Evolutionary conservation across 495 filamentous ascomycete species (phyloP), one percentile per base, ranked within the genome.

Genomic region (Annulohypoxylon nitens): DNA sequence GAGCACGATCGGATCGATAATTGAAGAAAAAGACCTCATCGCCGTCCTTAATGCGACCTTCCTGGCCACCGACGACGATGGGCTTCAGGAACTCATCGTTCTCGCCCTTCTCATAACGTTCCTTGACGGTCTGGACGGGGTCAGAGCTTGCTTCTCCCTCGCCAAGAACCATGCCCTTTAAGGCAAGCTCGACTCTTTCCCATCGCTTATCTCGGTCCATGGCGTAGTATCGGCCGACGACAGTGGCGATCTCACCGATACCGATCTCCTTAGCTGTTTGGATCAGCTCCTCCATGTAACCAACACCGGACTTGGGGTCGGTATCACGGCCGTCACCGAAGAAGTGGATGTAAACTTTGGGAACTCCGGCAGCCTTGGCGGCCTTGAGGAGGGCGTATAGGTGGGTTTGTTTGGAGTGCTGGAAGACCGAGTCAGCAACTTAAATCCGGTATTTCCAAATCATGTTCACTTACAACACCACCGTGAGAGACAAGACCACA

Each of bases 161-260:
- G 47, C 97, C 96, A 5, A 86, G 81, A 18, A 97, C 83, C 77
- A 99, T 80, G 69, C 93, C 95, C 82, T 95, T 94, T 80, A 99
- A 79, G 64, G 92, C 97, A 76, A 97, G 74, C 85, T 97, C 92
- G 66, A 97, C 88, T 76, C 96, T 88, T 78, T 99, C 95, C 96
- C 96, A 99, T 80, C 96, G 89, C 92, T 98, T 99, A 83, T 99
- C 96, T 76, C 96, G 95, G 86, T 99, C 96, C 96, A 99, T 99
- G 79, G 94, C 94, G 80, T 93, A 99, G 88, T 98, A 99, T 70
- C 96, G 89, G 59, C 96, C 96, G 41, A 98, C 95, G 33, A 97
- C 89, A 20, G 96, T 98, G n/a, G 93, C 95, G 71, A 98, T 88
- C 78, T 95, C 84, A 75, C 96, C 95, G 71, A 91, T 80, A 30